These are phyloP conservation scores for Stromatinia cepivora DNA, from an alignment of 2,329 filamentous ascomycete genomes.

Conservation along the genomic window DNA sequence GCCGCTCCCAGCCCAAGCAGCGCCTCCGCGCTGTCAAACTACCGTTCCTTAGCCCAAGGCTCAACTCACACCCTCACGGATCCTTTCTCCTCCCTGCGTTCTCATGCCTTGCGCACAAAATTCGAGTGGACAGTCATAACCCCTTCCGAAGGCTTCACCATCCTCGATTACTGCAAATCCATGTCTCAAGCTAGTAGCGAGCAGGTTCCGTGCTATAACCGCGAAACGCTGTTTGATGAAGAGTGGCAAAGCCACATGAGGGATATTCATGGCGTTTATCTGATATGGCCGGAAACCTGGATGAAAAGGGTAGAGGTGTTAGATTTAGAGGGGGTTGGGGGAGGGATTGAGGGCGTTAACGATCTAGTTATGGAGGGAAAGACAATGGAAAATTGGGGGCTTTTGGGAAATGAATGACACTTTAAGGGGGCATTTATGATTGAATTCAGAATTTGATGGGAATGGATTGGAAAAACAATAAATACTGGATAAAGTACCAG, in stretches of 20 bases:
- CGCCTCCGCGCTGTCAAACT: slow-evolving; percentile 9
- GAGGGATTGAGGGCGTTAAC: slow-evolving; percentile 37
- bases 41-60: not conserved
- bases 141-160: slow-evolving; percentile 34
- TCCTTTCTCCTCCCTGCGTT: slow-evolving; percentile 33
- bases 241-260: slow-evolving; percentile 40
- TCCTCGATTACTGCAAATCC: slow-evolving; percentile 37
- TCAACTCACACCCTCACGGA: slow-evolving; percentile 24
- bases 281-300: slow-evolving; percentile 40
- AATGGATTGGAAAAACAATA: not conserved
- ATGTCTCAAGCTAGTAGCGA: slow-evolving; percentile 23
- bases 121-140: slow-evolving; percentile 38
- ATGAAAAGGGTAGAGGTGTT: slow-evolving; percentile 39
- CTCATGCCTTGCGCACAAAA: slow-evolving; percentile 36
- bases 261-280: slow-evolving; percentile 38
- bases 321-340: slow-evolving; percentile 37
- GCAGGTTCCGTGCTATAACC: slow-evolving; percentile 36
- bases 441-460: not conserved
- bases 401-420: slow-evolving; percentile 8
- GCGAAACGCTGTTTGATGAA: slow-evolving; percentile 39
- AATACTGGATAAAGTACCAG: not conserved
- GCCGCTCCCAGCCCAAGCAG: slow-evolving; percentile 20
- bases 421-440: not conserved
- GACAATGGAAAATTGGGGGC: not conserved
- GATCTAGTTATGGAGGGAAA: slow-evolving; percentile 36